These are phyloP conservation scores for Panaeolus papilionaceus DNA, from an alignment of 768 basidiomycete species.

Conservation along the genomic window DNA sequence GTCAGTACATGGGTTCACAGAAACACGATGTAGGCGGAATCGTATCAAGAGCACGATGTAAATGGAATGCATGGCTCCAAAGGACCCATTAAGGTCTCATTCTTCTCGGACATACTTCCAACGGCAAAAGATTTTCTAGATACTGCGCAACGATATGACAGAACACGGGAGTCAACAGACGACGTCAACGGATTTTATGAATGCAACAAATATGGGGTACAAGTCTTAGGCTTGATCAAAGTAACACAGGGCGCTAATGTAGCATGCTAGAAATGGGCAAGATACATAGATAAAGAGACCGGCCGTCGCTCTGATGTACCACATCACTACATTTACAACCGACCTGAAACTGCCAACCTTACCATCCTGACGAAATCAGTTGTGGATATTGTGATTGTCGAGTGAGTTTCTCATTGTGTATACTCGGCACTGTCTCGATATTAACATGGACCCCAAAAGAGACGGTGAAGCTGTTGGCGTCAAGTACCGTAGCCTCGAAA, in stretches of 20 bases:
- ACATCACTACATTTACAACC: constrained; percentile 57
- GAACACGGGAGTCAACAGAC: constrained; percentile 45
- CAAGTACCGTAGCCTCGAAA: constrained; percentile 45
- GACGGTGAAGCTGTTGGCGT: constrained; percentile 54
- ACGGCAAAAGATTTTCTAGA: constrained; percentile 41
- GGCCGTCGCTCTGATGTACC: constrained; percentile 66
- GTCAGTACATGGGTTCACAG: not conserved
- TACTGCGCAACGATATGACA: constrained; percentile 47
- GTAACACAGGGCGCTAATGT: not conserved
- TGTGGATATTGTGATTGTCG: constrained; percentile 55
- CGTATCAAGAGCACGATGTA: constrained; percentile 37
- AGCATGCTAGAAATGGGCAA: constrained; percentile 54
- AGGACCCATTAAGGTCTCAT: constrained; percentile 60
- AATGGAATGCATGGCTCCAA: constrained; percentile 51
- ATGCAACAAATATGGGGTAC: constrained; percentile 50
- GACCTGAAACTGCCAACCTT: constrained; percentile 46
- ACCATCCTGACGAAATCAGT: constrained; percentile 43
- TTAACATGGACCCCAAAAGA: constrained; percentile 30
- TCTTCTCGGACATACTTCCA: constrained; percentile 44
- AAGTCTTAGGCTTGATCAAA: constrained; percentile 23
- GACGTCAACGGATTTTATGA: constrained; percentile 56
- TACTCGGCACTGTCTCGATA: not conserved
- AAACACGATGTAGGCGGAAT: constrained; percentile 43
- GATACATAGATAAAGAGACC: constrained; percentile 55
- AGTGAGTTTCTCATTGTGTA: constrained; percentile 38